These are phyloP conservation scores for Talaromyces adpressus DNA, from an alignment of 495 filamentous ascomycete genomes.

Conservation along the genomic window DNA sequence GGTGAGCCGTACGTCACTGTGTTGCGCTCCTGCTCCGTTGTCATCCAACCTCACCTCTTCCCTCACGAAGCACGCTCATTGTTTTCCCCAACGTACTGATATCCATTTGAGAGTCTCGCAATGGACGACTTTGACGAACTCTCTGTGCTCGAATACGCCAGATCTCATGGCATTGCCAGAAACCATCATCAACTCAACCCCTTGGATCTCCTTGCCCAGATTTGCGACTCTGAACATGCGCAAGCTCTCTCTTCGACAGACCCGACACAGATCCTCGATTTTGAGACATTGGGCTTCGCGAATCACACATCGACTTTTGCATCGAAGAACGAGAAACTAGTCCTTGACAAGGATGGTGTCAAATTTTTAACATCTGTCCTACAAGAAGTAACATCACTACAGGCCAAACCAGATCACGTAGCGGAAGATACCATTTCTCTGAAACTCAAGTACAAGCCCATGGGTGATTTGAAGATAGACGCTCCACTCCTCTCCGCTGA, in stretches of 20 bases:
- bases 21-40: neutral
- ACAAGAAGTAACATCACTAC: conserved; percentile 1
- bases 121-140: neutral
- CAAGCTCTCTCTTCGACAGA: neutral
- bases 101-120: neutral
- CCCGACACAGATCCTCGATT: neutral
- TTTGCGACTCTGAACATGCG: neutral
- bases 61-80: neutral
- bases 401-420: neutral
- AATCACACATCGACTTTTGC: neutral
- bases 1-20: neutral
- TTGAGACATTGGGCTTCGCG: neutral
- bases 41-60: neutral
- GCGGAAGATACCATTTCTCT: neutral
- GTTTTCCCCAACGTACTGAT: neutral
- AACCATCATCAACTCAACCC: conserved; percentile 21
- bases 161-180: conserved; percentile 28
- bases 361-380: conserved; percentile 3
- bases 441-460: neutral
- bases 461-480: conserved; percentile 38
- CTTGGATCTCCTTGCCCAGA: conserved; percentile 12
- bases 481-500: conserved; percentile 42
- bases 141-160: conserved; percentile 30
- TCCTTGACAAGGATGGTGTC: conserved; percentile 4
- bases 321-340: conserved; percentile 1